These are phyloP conservation scores for Leccinellum rugosiceps DNA, from an alignment of 768 basidiomycete genomes.

Conservation along the genomic window DNA sequence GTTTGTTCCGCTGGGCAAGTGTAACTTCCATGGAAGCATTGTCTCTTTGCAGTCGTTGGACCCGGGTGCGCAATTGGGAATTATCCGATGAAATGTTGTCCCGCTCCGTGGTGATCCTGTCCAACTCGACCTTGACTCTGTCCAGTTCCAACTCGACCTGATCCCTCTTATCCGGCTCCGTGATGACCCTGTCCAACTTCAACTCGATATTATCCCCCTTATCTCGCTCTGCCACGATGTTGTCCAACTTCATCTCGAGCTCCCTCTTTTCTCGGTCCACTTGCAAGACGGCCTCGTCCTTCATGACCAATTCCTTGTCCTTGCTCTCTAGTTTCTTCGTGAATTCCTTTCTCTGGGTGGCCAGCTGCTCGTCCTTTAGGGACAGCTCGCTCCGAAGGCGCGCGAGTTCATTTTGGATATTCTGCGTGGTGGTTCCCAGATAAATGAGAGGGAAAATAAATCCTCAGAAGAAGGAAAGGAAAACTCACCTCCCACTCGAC, in stretches of 20 bases:
- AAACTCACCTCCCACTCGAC: background rate
- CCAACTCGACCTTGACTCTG: background rate
- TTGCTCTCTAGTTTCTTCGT: background rate
- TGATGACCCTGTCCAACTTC: background rate
- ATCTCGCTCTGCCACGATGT: slow-evolving; percentile 27
- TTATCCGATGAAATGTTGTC: slow-evolving; percentile 41
- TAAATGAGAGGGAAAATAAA: background rate
- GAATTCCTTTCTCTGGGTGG: background rate
- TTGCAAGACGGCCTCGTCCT: slow-evolving; percentile 66
- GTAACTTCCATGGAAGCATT: slow-evolving; percentile 85
- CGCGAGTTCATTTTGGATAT: background rate
- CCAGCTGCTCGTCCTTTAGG: slow-evolving; percentile 41
- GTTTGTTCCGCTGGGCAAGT: slow-evolving; percentile 67
- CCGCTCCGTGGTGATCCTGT: background rate
- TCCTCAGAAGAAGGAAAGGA: background rate
- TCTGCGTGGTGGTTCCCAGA: background rate
- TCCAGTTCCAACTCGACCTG: background rate
- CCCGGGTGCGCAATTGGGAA: slow-evolving; percentile 55
- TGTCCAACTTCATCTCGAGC: slow-evolving; percentile 40
- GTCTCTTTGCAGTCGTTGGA: slow-evolving; percentile 72
- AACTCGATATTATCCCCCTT: background rate
- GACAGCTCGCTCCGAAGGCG: background rate
- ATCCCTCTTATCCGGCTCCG: background rate
- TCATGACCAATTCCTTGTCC: background rate
- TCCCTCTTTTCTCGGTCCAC: slow-evolving; percentile 61